Evolutionary conservation across 2,329 filamentous ascomycete genomes (phyloP).

Genomic region (Pseudogymnoascus sp.): DNA sequence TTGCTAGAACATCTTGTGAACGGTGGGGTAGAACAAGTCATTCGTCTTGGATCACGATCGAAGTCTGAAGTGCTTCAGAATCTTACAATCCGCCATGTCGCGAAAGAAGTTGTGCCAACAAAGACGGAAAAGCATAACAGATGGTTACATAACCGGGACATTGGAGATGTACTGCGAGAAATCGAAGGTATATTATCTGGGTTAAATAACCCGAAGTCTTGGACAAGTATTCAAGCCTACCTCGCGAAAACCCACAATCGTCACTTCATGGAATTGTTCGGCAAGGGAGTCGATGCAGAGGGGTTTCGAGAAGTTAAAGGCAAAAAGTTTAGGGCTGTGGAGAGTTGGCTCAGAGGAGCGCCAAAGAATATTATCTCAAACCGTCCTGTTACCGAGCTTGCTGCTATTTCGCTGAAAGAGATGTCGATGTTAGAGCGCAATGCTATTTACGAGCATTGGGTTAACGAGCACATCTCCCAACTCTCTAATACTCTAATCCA

Average conservation of each 20-base stretch:
- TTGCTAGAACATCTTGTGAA: slow-evolving; percentile 26
- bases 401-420: slow-evolving; percentile 16
- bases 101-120: slow-evolving; percentile 14
- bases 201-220: slow-evolving; percentile 20
- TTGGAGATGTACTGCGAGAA: slow-evolving; percentile 16
- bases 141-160: slow-evolving; percentile 19
- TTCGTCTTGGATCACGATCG: slow-evolving; percentile 21
- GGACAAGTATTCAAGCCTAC: slow-evolving; percentile 19
- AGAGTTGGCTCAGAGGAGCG: slow-evolving; percentile 20
- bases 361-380: slow-evolving; percentile 19
- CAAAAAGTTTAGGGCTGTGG: slow-evolving; percentile 18
- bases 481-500: slow-evolving; percentile 19
- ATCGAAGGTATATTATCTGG: slow-evolving; percentile 18
- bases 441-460: slow-evolving; percentile 18
- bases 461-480: slow-evolving; percentile 15
- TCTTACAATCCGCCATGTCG: slow-evolving; percentile 17
- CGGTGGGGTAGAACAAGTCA: slow-evolving; percentile 21
- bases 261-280: slow-evolving; percentile 19
- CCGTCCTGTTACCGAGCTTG: slow-evolving; percentile 17
- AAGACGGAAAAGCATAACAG: slow-evolving; percentile 21
- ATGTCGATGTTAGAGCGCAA: slow-evolving; percentile 18
- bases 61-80: slow-evolving; percentile 23
- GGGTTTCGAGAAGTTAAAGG: slow-evolving; percentile 20
- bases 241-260: slow-evolving; percentile 16
- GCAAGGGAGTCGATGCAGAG: slow-evolving; percentile 17